A percentile compares a stretch with the other conserved stretches of the same genome.
phyloP scores from a whole-genome alignment of 768 basidiomycete species.

The Termitomyces sp. region DNA sequence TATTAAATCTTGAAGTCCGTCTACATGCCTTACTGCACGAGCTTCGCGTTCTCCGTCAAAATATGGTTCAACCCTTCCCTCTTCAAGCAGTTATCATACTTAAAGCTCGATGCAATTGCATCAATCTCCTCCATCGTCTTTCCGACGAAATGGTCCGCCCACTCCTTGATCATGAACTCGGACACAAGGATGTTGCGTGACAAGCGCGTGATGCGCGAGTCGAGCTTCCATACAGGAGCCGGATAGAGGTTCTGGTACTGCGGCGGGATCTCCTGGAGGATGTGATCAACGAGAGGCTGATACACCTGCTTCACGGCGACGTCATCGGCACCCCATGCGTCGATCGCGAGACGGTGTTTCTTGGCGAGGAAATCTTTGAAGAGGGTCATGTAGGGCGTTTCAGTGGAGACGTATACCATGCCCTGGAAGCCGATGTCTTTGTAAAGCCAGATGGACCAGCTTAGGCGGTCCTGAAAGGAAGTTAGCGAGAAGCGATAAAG shows the following conservation, averaged over 20 bases:
- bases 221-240: conserved; percentile 59
- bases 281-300: conserved; percentile 60
- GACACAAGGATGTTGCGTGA: conserved; percentile 65
- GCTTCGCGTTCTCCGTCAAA: conserved; percentile 39
- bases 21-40: conserved; percentile 11
- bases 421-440: conserved; percentile 87
- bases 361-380: conserved; percentile 68
- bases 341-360: conserved; percentile 74
- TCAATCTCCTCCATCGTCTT: conserved; percentile 62
- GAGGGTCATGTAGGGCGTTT: conserved; percentile 69
- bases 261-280: conserved; percentile 51
- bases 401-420: conserved; percentile 70
- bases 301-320: conserved; percentile 53
- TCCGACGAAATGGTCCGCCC: conserved; percentile 67
- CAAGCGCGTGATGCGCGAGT: conserved; percentile 51
- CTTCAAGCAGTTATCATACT: conserved; percentile 64
- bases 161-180: conserved; percentile 70
- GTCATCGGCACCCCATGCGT: conserved; percentile 77
- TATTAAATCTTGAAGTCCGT: neutral
- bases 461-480: conserved; percentile 48
- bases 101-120: conserved; percentile 71
- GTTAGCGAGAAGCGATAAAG: neutral
- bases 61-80: conserved; percentile 63
- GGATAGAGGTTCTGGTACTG: conserved; percentile 59
- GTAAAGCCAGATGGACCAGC: conserved; percentile 88